phyloP scores from a whole-genome alignment of 306 rosid genomes.

The Dryas drummondii region DNA sequence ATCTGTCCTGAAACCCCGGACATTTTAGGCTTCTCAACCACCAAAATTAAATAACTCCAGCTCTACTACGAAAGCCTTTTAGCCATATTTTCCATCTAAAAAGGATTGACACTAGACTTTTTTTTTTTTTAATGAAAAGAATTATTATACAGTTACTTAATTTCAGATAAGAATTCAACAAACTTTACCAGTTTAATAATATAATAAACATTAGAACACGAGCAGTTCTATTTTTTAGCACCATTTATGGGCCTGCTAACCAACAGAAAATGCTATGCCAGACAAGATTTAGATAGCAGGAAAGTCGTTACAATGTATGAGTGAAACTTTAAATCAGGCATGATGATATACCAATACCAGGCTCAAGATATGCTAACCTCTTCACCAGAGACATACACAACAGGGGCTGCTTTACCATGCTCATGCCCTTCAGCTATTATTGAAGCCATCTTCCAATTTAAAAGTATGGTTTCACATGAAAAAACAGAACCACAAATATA shows the following conservation, averaged over 20 bases:
- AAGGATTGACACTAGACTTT: neutral
- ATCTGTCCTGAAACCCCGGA: neutral
- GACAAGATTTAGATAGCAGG: neutral
- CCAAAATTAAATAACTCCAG: neutral
- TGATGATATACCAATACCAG: neutral
- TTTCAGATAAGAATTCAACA: neutral
- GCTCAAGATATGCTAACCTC: conserved; percentile 53
- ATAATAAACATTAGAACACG: neutral
- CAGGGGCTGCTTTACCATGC: conserved; percentile 43
- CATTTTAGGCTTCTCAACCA: neutral
- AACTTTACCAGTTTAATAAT: neutral
- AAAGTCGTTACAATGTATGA: neutral
- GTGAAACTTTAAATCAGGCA: neutral
- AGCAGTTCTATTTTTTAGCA: neutral
- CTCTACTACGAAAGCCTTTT: neutral
- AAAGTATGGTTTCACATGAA: conserved; percentile 23
- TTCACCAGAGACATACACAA: conserved; percentile 92
- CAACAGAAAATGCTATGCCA: neutral
- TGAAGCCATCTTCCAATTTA: conserved; percentile 67
- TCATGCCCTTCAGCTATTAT: conserved; percentile 56
- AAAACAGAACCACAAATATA: conserved; percentile 7
- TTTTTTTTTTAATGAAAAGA: neutral
- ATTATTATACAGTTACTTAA: neutral
- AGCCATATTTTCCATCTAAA: conserved; percentile 9
- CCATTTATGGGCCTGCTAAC: neutral